A percentile compares a stretch with the other conserved stretches of the same genome.
Conservation (phyloP, 2,329 filamentous ascomycete species). For the Pestalotiopsis sp. region DNA sequence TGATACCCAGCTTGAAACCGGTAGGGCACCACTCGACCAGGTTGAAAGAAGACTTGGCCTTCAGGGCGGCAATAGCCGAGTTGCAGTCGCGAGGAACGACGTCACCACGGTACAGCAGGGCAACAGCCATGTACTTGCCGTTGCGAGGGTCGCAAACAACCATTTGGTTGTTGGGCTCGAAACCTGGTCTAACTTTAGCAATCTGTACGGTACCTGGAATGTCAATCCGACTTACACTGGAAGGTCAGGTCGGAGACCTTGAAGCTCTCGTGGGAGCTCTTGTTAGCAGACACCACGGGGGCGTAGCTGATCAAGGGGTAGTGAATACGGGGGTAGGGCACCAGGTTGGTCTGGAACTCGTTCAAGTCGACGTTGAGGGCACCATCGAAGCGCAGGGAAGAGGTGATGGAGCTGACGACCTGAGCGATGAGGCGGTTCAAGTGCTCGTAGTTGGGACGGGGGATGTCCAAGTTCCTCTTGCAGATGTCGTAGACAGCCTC, state of each 20-base stretch:
- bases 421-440: constrained; percentile 75
- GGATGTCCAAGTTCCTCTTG: constrained; percentile 71
- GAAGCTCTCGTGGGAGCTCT: constrained; percentile 86
- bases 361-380: constrained; percentile 75
- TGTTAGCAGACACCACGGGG: constrained; percentile 70
- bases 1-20: constrained; percentile 77
- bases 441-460: constrained; percentile 70
- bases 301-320: constrained; percentile 76
- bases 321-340: constrained; percentile 74
- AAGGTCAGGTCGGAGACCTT: constrained; percentile 78
- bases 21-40: constrained; percentile 77
- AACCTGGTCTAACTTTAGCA: constrained; percentile 49
- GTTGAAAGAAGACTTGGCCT: constrained; percentile 74
- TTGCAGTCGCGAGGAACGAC: constrained; percentile 72
- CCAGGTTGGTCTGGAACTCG: constrained; percentile 79
- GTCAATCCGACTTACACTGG: constrained; percentile 58
- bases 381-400: constrained; percentile 72
- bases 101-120: constrained; percentile 72
- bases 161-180: constrained; percentile 81
- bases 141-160: constrained; percentile 75
- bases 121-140: constrained; percentile 77
- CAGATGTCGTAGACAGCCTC: constrained; percentile 78
- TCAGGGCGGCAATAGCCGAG: constrained; percentile 66
- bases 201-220: not conserved
- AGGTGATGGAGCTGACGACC: constrained; percentile 76